phyloP scores from a whole-genome alignment of 2,329 filamentous ascomycete species.

The Lachnellula suecica region DNA sequence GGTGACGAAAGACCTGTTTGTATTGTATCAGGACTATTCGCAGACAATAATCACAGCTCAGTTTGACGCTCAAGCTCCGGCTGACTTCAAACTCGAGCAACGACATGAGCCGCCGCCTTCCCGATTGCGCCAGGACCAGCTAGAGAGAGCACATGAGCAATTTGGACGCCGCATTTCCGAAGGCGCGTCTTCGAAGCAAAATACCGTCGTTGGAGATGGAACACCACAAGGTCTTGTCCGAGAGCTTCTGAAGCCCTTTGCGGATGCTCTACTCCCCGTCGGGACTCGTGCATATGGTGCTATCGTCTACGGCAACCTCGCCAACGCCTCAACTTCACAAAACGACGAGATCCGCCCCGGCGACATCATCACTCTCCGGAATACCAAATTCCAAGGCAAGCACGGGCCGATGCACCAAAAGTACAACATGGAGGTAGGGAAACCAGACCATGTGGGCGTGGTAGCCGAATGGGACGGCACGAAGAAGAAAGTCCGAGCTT shows the following conservation, averaged over 20 bases:
- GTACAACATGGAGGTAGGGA: slow-evolving; percentile 85
- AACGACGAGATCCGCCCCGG: slow-evolving; percentile 91
- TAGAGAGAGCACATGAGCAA: slow-evolving; percentile 79
- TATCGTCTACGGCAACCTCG: slow-evolving; percentile 90
- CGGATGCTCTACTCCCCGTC: slow-evolving; percentile 75
- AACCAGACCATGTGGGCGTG: slow-evolving; percentile 80
- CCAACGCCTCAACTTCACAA: slow-evolving; percentile 87
- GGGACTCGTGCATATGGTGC: slow-evolving; percentile 90
- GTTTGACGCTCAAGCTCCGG: slow-evolving; percentile 73
- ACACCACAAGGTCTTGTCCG: slow-evolving; percentile 74
- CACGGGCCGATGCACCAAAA: slow-evolving; percentile 94
- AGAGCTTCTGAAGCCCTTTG: slow-evolving; percentile 73
- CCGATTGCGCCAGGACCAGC: slow-evolving; percentile 83
- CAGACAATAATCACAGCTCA: slow-evolving; percentile 83
- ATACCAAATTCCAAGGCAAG: slow-evolving; percentile 92
- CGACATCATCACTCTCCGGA: slow-evolving; percentile 90
- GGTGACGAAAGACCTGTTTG: slow-evolving; percentile 76
- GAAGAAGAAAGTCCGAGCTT: slow-evolving; percentile 94
- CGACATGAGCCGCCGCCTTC: slow-evolving; percentile 82
- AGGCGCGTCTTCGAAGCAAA: slow-evolving; percentile 69
- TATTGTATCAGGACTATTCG: slow-evolving; percentile 95
- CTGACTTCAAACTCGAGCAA: slow-evolving; percentile 76
- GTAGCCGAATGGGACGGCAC: slow-evolving; percentile 98
- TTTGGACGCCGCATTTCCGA: slow-evolving; percentile 79
- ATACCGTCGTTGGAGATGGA: slow-evolving; percentile 80